These are phyloP conservation scores for Cyclotella distinguenda DNA, from an alignment of 108 stramenopile genomes.

Conservation along the genomic window DNA sequence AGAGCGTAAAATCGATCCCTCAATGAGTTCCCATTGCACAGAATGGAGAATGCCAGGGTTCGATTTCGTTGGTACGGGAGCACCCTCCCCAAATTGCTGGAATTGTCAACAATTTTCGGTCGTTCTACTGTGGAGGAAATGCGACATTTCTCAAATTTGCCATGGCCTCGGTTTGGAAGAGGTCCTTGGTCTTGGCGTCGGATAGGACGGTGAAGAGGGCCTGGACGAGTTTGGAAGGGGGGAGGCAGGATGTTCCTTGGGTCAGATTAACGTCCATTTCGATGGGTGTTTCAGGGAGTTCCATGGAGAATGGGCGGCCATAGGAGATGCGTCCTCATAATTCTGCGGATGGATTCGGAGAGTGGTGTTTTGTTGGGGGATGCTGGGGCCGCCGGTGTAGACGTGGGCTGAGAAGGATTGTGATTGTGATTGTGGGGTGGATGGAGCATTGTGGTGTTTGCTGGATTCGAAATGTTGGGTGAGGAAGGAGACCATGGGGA, in stretches of 20 bases:
- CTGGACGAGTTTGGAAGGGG: conserved; percentile 7
- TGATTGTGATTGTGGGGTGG: no score
- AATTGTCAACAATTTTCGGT: conserved; percentile 14
- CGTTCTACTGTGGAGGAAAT: conserved; percentile 9
- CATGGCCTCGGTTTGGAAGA: conserved; percentile 10
- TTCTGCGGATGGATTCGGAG: conserved; percentile 5
- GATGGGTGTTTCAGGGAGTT: conserved; percentile 2
- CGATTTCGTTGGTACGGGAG: background rate
- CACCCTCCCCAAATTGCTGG: conserved; percentile 13
- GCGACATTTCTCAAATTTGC: conserved; percentile 14
- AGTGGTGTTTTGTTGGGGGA: conserved; percentile 8
- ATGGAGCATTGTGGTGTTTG: no score
- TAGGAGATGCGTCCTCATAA: conserved; percentile 19
- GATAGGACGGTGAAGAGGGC: conserved; percentile 5
- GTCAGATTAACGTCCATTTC: conserved; percentile 24
- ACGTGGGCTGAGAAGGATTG: conserved; percentile 20
- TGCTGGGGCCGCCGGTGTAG: conserved; percentile 7
- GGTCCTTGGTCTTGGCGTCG: background rate
- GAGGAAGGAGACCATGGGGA: no score
- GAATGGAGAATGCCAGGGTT: background rate
- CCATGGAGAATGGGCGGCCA: conserved; percentile 16
- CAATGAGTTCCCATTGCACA: conserved; percentile 22
- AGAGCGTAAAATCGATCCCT: conserved; percentile 16
- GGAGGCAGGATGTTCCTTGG: conserved; percentile 15
- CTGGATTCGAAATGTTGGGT: no score